Evolutionary conservation across 805 yeast species (phyloP).

Genomic region (Grigorovia yakushimaensis): DNA sequence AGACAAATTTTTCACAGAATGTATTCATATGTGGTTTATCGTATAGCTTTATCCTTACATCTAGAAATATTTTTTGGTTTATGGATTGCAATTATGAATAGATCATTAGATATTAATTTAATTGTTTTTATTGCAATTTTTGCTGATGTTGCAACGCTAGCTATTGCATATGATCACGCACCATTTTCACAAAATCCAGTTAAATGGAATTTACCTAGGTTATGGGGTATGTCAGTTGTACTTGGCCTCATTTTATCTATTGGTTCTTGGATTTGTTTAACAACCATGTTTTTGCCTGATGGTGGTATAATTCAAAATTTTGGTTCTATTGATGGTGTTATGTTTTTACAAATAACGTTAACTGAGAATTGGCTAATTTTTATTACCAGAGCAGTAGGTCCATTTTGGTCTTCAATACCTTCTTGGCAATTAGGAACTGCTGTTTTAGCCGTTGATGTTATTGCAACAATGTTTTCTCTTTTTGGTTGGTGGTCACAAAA

Average conservation of each 20-base stretch:
- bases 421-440: conserved; percentile 97
- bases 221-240: conserved; percentile 92
- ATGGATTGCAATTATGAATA: conserved; percentile 92
- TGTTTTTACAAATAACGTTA: conserved; percentile 87
- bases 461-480: conserved; percentile 84
- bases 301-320: conserved; percentile 96
- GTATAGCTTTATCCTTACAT: conserved; percentile 92
- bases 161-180: conserved; percentile 96
- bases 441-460: conserved; percentile 78
- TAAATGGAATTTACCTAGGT: conserved; percentile 93
- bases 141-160: conserved; percentile 95
- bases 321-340: conserved; percentile 87
- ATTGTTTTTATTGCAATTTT: conserved; percentile 95
- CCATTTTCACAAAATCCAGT: conserved; percentile 90
- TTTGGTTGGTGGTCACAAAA: conserved; percentile 98
- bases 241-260: conserved; percentile 79
- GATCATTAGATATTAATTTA: conserved; percentile 78
- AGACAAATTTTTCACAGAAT: conserved; percentile 98
- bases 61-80: conserved; percentile 91
- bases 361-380: conserved; percentile 97
- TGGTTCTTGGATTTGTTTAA: conserved; percentile 91
- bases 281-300: conserved; percentile 82
- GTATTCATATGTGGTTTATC: conserved; percentile 96
- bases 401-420: conserved; percentile 94
- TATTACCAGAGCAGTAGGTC: conserved; percentile 95